Evolutionary conservation across 2,329 filamentous ascomycete genomes (phyloP), one percentile per base, ranked within the genome.

Genomic region (Alternaria sp.): DNA sequence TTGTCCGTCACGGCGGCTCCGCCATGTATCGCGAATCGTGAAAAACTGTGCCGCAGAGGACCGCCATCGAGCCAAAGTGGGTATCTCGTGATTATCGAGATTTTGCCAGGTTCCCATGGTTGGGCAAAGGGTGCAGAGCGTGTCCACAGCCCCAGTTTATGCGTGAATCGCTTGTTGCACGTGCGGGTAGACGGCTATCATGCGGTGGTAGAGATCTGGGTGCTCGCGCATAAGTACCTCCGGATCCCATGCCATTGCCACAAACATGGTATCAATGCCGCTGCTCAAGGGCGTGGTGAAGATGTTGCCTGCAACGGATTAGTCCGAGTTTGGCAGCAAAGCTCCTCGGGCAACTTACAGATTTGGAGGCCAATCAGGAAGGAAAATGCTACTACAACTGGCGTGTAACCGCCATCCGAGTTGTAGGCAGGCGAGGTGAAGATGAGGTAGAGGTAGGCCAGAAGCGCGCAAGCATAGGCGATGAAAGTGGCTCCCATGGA

Each of bases 291-390:
- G 94, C 0, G 91, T 94, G 33, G 94, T 91, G 79, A 97, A 96
- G 63, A 96, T 86, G 76, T 96, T 90, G 75, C 89, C 50, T 55
- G 34, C 8, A 21, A 9, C 29, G 5, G 9, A 6, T 59, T 34
- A 59, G 58, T 21, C 44, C n/a, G 10, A 23, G n/a, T 21, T 14
- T 37, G 14, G 3, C 17, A 9, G 3, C 17, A 9, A n/a, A 24
- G 17, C 5, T 39, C 11, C n/a, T 26, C 40, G 31, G 3, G 8
- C 24, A 21, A 51, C 56, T 96, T 90, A 75, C 89, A 90, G 60
- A 97, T 90, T 77, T 97, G 94, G 65, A 97, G 80, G 6, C 94
- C 94, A 63, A 97, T 93, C 51, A 97, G 80, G 80, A 97, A 97
- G 0, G 92, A 82, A 75, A 94, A 96, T 0, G 91, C 91, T 73